Base-by-base conservation (phyloP, 805 yeast genomes). In the Yamadazyma nakazawae region DNA sequence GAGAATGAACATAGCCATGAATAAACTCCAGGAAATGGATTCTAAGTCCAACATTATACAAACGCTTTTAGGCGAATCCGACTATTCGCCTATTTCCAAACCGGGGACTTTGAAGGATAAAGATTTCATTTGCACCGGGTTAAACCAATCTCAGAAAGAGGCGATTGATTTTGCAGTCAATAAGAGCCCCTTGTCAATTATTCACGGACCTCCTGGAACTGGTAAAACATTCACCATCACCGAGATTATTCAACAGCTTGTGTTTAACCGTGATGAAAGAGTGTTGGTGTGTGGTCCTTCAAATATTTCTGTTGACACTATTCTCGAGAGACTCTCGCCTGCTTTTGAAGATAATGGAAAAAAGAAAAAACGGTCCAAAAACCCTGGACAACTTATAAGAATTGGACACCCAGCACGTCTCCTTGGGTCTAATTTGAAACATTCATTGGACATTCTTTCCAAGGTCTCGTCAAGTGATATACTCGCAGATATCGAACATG, bases 341-440 rank as follows among this genome's bases (percentile, higher is more conserved):
- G 53, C 49, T 5, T 68, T 70, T 43, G 50, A 43, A n/a, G 53
- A 45, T 14, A 10, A 28, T 5, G 17, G 25, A 5, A 31, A 14
- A 12, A 47, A 38, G 21, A 54, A 46, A 64, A 52, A 55, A 21
- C 59, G 64, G 1, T 64, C 60, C 14, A 60, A 79, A 47, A 42
- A 37, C 32, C 38, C 41, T 5, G 26, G 45, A 26, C 42, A 50
- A 18, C 64, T 94, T n/a, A 70, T 92, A 10, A 74, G 99, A 57
- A 76, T 92, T 32, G 99, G 98, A 0, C 97, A 94, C 62, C 98
- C 98, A 0, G 96, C 97, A 1, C 76, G 97, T 47, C 70, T 92
- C 12, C 62, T 89, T 14, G 76, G 78, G 0, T 57, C 75, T 0
- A 84, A 82, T 46, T 63, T 83, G 30, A 71, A 77, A 18, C 96